Evolutionary conservation across 106 monocot genomes (phyloP), one percentile per base, ranked within the genome.

Genomic region (Allium cepa): DNA sequence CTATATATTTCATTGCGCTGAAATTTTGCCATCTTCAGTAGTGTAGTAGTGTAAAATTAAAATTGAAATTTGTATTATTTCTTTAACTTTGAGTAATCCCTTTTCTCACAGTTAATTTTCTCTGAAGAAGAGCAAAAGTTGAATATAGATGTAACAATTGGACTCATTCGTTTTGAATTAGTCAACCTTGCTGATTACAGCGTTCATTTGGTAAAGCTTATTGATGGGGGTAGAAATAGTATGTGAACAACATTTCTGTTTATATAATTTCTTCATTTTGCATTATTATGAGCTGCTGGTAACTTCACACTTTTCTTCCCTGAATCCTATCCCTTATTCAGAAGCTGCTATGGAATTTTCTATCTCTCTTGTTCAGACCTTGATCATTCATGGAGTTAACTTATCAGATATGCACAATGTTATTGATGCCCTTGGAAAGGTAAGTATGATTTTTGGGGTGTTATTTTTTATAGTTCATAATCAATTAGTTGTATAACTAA

Each of bases 221-320:
- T 97, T 70, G 97, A 96, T 79, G 96, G 86, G 47, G 96, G 96
- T 69, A 80, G 88, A 57, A 92, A 96, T 71, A 96, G 96, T 96
- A 96, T 67, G 96, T 80, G 45, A 17, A 69, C 11, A 26, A 55
- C 68, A 28, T 55, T 27, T 28, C 36, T 22, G n/a, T n/a, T n/a
- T n/a, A n/a, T n/a, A n/a, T n/a, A n/a, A n/a, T n/a, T n/a, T n/a
- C n/a, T n/a, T n/a, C n/a, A n/a, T n/a, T n/a, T n/a, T n/a, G n/a
- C n/a, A n/a, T 17, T 64, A 28, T 47, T 1, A 47, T 64, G 11
- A 12, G 14, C 48, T 64, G 14, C 15, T 15, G n/a, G n/a, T 64
- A n/a, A 13, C 45, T 18, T 18, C 14, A 59, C 26, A 8, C 11
- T 52, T 52, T 52, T 52, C 52, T 11, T 52, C 52, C 52, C 11